Evolutionary conservation across 352 stramenopile genomes (phyloP).

Genomic region (Blastocystis sp.): DNA sequence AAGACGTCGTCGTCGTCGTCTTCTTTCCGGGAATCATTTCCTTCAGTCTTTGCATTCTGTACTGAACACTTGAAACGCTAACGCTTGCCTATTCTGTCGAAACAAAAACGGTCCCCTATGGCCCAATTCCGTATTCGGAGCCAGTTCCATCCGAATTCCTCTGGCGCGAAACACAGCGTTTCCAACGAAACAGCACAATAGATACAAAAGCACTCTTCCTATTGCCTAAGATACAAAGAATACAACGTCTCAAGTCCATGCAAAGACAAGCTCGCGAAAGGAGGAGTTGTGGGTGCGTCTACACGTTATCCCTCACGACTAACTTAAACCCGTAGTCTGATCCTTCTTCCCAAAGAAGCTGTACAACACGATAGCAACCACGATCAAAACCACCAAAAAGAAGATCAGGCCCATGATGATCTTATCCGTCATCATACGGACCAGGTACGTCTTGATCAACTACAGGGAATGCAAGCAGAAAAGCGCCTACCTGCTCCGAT

Average conservation of each 20-base stretch:
- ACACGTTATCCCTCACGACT: neutral
- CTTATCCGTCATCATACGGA: slow-evolving; percentile 58
- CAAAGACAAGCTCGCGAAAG: neutral
- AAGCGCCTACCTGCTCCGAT: slow-evolving; percentile 16
- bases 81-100: neutral
- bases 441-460: slow-evolving; percentile 31
- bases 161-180: neutral
- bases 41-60: neutral
- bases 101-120: neutral
- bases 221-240: slow-evolving; percentile 51
- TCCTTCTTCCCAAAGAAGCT: slow-evolving; percentile 21
- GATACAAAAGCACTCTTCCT: neutral
- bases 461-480: neutral
- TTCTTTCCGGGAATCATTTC: neutral
- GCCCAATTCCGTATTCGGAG: neutral
- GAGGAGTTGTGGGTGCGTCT: slow-evolving; percentile 20
- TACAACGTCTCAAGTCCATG: neutral
- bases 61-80: neutral
- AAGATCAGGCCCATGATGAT: slow-evolving; percentile 51
- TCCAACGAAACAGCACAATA: neutral
- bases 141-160: neutral
- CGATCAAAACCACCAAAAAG: slow-evolving; percentile 30
- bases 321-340: neutral
- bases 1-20: neutral
- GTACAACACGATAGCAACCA: slow-evolving; percentile 23